Evolutionary conservation across 257 asterid species (phyloP).

Genomic region (Lithospermum erythrorhizon): DNA sequence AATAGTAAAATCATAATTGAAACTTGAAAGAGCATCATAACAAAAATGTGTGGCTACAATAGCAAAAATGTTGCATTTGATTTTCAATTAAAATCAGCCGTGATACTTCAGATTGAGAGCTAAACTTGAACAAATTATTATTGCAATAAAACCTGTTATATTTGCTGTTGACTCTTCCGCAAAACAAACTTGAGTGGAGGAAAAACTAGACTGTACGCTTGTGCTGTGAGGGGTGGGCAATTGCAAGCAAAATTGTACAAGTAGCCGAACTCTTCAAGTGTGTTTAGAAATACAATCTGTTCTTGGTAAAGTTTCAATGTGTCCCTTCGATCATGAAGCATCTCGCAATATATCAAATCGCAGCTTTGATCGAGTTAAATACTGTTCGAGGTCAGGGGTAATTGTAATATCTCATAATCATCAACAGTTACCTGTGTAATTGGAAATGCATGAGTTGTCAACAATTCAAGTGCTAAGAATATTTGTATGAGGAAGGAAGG

Average conservation of each 20-base stretch:
- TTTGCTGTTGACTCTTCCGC: background rate
- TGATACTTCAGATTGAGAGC: no score
- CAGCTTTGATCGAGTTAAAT: slow-evolving; percentile 22
- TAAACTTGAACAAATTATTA: no score
- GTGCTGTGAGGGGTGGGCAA: background rate
- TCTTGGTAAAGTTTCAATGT: background rate
- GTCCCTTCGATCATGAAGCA: slow-evolving; percentile 17
- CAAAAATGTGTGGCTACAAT: no score
- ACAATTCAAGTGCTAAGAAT: slow-evolving; percentile 1
- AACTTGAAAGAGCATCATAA: no score
- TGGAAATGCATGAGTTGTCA: slow-evolving; percentile 8
- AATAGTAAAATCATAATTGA: no score
- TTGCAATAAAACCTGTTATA: no score
- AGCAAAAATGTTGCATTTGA: no score
- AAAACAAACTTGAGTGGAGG: background rate
- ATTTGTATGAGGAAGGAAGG: background rate
- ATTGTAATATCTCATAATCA: slow-evolving; percentile 53
- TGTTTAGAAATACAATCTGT: background rate
- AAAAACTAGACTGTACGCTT: no score
- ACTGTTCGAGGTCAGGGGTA: slow-evolving; percentile 63
- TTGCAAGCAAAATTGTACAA: slow-evolving; percentile 4
- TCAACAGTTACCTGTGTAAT: slow-evolving; percentile 57
- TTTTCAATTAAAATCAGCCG: no score
- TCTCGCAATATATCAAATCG: slow-evolving; percentile 9
- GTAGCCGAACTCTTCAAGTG: background rate